phyloP scores from a whole-genome alignment of 768 basidiomycete species.

The Flagelloscypha sp. region DNA sequence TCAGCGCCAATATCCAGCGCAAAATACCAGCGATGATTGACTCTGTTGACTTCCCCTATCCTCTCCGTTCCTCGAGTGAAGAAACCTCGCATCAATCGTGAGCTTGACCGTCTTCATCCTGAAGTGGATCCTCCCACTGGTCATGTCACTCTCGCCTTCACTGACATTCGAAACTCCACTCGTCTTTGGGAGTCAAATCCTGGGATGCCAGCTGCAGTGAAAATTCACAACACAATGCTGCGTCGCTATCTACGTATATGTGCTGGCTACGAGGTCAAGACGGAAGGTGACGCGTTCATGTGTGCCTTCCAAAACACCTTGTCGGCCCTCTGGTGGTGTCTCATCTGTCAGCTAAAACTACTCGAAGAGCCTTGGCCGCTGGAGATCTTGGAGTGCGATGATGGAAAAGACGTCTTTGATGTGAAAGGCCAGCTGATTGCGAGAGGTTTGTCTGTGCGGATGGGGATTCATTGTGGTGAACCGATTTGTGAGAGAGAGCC shows the following conservation, averaged over 20 bases:
- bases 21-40: slow-evolving; percentile 29
- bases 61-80: too few species aligned
- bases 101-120: slow-evolving; percentile 53
- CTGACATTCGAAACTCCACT: slow-evolving; percentile 96
- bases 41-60: slow-evolving; percentile 32
- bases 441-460: slow-evolving; percentile 87
- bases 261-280: slow-evolving; percentile 98
- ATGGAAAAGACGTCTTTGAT: slow-evolving; percentile 76
- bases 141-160: slow-evolving; percentile 89
- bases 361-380: slow-evolving; percentile 82
- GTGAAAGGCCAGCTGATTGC: slow-evolving; percentile 59
- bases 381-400: slow-evolving; percentile 88
- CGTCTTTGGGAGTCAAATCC: slow-evolving; percentile 93
- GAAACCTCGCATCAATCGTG: slow-evolving; percentile 48
- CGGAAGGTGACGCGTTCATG: slow-evolving; percentile 99
- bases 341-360: slow-evolving; percentile 78
- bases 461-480: slow-evolving; percentile 92
- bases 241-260: slow-evolving; percentile 81
- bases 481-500: slow-evolving; percentile 90
- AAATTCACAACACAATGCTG: slow-evolving; percentile 79
- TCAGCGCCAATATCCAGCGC: slow-evolving; percentile 30
- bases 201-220: slow-evolving; percentile 92
- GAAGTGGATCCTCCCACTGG: slow-evolving; percentile 84
- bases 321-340: slow-evolving; percentile 83
- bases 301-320: slow-evolving; percentile 90